Evolutionary conservation across 176 grass and related monocot species (phyloP).

Genomic region (Themeda triandra): DNA sequence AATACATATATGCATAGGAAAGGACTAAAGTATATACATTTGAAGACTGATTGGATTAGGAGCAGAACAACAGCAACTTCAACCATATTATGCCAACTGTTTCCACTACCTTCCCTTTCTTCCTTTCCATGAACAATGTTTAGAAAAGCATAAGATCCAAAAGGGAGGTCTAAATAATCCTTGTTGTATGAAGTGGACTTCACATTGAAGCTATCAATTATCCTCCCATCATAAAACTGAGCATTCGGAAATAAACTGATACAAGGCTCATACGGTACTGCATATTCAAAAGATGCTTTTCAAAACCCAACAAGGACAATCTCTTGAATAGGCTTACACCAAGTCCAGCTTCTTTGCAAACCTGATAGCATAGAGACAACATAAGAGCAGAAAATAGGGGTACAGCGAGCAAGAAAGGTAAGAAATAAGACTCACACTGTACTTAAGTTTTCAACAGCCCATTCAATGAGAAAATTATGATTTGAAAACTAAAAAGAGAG

Average conservation of each 20-base stretch:
- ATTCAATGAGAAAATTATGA: neutral
- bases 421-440: neutral
- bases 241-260: slow-evolving; percentile 71
- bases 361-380: slow-evolving; percentile 20
- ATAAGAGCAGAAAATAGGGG: neutral
- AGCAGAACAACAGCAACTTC: no score
- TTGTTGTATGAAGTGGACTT: no score
- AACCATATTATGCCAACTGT: no score
- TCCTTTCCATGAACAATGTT: no score
- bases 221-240: slow-evolving; percentile 53
- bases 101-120: no score
- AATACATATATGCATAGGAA: no score
- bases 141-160: no score
- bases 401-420: neutral
- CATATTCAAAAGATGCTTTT: slow-evolving; percentile 63
- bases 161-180: no score
- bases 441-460: neutral
- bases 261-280: slow-evolving; percentile 73
- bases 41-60: no score
- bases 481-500: no score
- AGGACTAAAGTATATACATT: no score
- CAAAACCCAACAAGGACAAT: slow-evolving; percentile 29
- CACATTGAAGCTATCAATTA: slow-evolving; percentile 67
- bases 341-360: slow-evolving; percentile 56
- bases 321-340: slow-evolving; percentile 66